A percentile compares a stretch with the other conserved stretches of the same genome.
phyloP scores from a whole-genome alignment of 78 protist genomes.

The Pigoraptor vietnamica region DNA sequence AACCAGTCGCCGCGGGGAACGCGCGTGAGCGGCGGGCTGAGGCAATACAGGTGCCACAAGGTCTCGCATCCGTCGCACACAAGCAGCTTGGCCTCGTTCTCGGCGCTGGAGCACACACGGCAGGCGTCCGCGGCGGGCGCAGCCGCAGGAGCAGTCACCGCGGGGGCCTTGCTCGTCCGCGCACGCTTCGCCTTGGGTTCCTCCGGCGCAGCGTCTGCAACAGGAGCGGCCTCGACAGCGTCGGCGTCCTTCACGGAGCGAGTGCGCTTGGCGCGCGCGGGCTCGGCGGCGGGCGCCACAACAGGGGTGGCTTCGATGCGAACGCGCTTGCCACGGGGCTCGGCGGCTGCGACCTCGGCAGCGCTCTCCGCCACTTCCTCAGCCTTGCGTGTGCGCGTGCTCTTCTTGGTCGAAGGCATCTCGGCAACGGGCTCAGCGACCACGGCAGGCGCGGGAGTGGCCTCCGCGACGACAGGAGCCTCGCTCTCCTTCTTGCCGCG shows the following conservation, averaged over 20 bases:
- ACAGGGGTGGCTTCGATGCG: neutral
- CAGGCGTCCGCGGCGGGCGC: neutral
- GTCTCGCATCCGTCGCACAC: neutral
- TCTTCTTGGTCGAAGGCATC: too few relatives aligned
- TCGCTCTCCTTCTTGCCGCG: neutral
- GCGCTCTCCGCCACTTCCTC: too few relatives aligned
- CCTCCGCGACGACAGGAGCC: too few relatives aligned
- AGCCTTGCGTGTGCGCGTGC: too few relatives aligned
- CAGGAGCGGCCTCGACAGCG: neutral
- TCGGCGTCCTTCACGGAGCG: neutral
- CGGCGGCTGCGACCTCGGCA: neutral
- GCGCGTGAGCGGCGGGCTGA: neutral
- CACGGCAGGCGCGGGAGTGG: neutral
- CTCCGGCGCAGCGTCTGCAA: neutral
- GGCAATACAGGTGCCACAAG: neutral
- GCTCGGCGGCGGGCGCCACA: neutral
- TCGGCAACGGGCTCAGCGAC: neutral
- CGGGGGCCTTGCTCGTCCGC: neutral
- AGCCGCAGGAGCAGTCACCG: neutral
- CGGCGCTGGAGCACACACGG: neutral
- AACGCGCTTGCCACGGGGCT: neutral
- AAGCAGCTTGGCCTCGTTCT: neutral
- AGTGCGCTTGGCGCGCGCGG: neutral
- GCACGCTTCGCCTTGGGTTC: neutral
- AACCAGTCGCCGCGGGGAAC: neutral